Conservation (phyloP, 495 filamentous ascomycete genomes). For the Lophiotrema nucula region DNA sequence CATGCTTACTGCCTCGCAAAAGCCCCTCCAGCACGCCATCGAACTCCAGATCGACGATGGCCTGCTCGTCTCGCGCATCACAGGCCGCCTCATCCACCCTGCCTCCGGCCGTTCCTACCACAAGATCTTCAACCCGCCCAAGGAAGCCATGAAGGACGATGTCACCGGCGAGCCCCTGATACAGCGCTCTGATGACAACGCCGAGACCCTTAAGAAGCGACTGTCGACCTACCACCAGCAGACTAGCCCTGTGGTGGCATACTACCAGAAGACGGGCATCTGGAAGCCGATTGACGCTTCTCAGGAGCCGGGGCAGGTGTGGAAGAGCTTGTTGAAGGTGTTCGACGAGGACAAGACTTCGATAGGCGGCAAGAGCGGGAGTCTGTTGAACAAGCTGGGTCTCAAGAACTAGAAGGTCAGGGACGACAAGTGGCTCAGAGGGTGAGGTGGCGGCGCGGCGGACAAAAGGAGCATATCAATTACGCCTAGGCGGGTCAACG, state of each 20-base stretch:
- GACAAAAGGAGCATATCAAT: background rate
- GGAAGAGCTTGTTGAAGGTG: constrained; percentile 84
- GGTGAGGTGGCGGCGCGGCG: too few species aligned
- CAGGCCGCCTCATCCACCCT: constrained; percentile 91
- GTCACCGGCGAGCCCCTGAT: constrained; percentile 94
- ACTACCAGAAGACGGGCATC: constrained; percentile 96
- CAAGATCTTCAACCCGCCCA: constrained; percentile 98
- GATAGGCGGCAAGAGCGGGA: constrained; percentile 37
- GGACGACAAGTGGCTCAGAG: constrained; percentile 4
- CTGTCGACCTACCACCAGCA: constrained; percentile 90
- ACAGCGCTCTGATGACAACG: constrained; percentile 96
- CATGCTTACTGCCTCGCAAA: constrained; percentile 72
- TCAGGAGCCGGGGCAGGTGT: constrained; percentile 93
- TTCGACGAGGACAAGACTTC: constrained; percentile 63
- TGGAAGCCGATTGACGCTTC: constrained; percentile 96
- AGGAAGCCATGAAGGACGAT: constrained; percentile 90
- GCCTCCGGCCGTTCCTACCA: constrained; percentile 96
- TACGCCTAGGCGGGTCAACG: too few species aligned
- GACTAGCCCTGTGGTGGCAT: constrained; percentile 85
- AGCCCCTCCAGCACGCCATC: constrained; percentile 86
- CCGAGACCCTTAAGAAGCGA: constrained; percentile 94
- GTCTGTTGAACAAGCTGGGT: constrained; percentile 49
- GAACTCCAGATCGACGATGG: constrained; percentile 96
- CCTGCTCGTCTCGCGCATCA: constrained; percentile 92
- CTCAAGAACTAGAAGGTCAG: constrained; percentile 42